Evolutionary conservation across 371 early-diverging fungal species (phyloP).

Genomic region (Circinella umbellata): DNA sequence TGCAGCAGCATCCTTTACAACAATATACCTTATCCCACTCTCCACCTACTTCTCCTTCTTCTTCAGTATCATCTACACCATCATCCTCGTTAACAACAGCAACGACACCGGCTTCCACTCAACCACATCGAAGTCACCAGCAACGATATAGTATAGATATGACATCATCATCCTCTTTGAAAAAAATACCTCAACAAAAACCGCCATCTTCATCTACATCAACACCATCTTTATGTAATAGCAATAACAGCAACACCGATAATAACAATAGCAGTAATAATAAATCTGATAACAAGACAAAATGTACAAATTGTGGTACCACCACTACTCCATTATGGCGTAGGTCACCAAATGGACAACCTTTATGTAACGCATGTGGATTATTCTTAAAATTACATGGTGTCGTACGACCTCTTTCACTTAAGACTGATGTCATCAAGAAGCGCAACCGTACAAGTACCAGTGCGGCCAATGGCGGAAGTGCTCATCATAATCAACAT

Average conservation of each 20-base stretch:
- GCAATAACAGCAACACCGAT: too few relatives aligned
- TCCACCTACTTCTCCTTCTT: neutral
- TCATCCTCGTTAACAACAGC: neutral
- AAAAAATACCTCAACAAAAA: neutral
- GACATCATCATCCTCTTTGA: neutral
- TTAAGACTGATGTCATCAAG: slow-evolving; percentile 39
- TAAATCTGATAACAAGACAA: slow-evolving; percentile 22
- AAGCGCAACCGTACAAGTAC: slow-evolving; percentile 31
- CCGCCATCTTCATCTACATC: slow-evolving; percentile 13
- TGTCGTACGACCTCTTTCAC: slow-evolving; percentile 33
- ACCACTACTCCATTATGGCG: slow-evolving; percentile 38
- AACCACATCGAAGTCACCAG: neutral
- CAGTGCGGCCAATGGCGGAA: slow-evolving; percentile 15
- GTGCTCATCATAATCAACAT: slow-evolving; percentile 12
- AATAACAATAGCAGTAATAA: neutral
- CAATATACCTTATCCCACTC: slow-evolving; percentile 4
- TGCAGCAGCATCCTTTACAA: slow-evolving; percentile 21
- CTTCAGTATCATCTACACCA: neutral
- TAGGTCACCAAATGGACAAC: slow-evolving; percentile 29
- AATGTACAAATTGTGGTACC: slow-evolving; percentile 33
- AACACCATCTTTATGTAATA: neutral
- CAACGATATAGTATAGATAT: neutral
- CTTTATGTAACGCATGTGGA: slow-evolving; percentile 39
- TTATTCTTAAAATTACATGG: slow-evolving; percentile 37
- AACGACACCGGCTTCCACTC: neutral